phyloP scores from a whole-genome alignment of 2,329 filamentous ascomycete species.

The Fusarium foetens region DNA sequence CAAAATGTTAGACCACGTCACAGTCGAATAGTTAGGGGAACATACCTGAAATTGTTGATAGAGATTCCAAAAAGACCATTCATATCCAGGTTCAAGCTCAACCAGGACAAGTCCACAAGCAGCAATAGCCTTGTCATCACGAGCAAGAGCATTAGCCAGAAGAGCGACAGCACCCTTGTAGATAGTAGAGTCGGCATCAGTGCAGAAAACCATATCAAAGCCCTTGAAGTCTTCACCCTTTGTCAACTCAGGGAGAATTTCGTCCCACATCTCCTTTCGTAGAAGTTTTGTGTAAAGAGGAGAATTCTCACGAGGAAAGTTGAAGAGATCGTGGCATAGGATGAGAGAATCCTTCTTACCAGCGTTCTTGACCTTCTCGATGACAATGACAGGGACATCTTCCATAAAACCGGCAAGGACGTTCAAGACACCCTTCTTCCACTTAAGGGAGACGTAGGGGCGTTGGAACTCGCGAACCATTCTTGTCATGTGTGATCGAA shows the following conservation, averaged over 20 bases:
- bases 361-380: conserved; percentile 39
- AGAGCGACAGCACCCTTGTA: conserved; percentile 34
- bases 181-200: conserved; percentile 37
- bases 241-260: conserved; percentile 27
- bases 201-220: conserved; percentile 40
- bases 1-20: background rate
- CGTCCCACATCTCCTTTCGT: conserved; percentile 32
- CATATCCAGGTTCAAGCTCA: conserved; percentile 35
- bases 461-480: conserved; percentile 29
- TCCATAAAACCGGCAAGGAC: conserved; percentile 35
- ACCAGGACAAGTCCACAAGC: conserved; percentile 36
- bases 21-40: background rate
- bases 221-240: conserved; percentile 23
- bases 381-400: conserved; percentile 37
- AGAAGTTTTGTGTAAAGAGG: conserved; percentile 34
- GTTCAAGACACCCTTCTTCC: conserved; percentile 33
- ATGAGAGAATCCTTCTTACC: conserved; percentile 39
- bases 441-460: conserved; percentile 33
- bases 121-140: conserved; percentile 35
- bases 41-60: conserved; percentile 40
- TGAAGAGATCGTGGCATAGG: conserved; percentile 37
- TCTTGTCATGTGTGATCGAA: conserved; percentile 33
- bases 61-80: conserved; percentile 40
- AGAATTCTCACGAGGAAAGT: conserved; percentile 29
- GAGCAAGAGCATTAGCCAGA: conserved; percentile 24